phyloP scores from a whole-genome alignment of 164 flowering plant species.

The Liquidambar formosana region DNA sequence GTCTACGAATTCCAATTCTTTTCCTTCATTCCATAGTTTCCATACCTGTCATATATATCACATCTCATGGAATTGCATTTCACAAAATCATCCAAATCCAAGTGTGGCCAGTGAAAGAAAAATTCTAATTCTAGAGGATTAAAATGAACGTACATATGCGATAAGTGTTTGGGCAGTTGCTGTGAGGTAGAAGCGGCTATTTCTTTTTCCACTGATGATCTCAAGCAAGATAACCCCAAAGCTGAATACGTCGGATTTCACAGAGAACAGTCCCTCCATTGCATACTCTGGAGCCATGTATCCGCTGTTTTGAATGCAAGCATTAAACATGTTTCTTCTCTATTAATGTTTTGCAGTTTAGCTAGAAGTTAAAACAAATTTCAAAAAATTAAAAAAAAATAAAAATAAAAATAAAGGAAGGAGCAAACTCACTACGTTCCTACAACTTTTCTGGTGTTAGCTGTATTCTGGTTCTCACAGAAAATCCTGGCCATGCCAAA shows the following conservation, averaged over 20 bases:
- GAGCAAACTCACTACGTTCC: too few species aligned
- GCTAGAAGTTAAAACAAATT: too few species aligned
- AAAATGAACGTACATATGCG: conserved; percentile 3
- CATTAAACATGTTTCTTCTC: too few species aligned
- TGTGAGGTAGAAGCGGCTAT: neutral
- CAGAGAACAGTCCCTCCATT: neutral
- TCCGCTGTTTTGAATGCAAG: neutral
- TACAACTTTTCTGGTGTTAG: too few species aligned
- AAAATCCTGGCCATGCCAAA: too few species aligned
- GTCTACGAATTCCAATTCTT: neutral
- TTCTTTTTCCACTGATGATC: conserved; percentile 5
- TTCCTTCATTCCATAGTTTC: conserved; percentile 20
- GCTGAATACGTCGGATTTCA: neutral
- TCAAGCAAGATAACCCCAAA: too few species aligned
- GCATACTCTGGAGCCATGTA: conserved; percentile 12
- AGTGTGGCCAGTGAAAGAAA: neutral
- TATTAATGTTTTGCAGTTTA: too few species aligned
- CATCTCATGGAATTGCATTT: neutral
- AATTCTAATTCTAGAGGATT: too few species aligned
- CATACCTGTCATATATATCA: conserved; percentile 25
- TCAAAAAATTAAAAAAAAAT: too few species aligned
- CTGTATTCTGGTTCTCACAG: too few species aligned
- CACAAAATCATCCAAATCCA: neutral
- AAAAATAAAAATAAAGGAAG: too few species aligned
- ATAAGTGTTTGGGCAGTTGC: neutral